A percentile compares a stretch with the other conserved stretches of the same genome.
phyloP scores from a whole-genome alignment of 164 flowering plant genomes.

The Aristolochia contorta region DNA sequence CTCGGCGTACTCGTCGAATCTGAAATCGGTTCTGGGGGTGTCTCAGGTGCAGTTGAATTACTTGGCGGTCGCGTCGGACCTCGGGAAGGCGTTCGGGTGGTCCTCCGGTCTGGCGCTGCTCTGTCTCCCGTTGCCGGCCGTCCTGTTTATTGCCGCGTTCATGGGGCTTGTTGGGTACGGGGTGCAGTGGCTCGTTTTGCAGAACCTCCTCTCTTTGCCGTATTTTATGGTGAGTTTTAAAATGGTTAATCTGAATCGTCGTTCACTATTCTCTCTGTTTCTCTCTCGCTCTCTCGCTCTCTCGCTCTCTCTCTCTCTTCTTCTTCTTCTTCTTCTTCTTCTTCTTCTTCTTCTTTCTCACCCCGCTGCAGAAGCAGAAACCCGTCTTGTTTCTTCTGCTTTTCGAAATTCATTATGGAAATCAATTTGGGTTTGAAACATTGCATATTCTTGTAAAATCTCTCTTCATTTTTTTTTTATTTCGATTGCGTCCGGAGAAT shows the following conservation, averaged over 20 bases:
- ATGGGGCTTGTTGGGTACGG: constrained; percentile 79
- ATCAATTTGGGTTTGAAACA: too few relatives aligned
- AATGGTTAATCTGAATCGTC: too few relatives aligned
- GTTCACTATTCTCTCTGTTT: neutral
- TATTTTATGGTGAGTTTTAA: constrained; percentile 52
- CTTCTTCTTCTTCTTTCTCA: neutral
- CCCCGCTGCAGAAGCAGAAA: too few relatives aligned
- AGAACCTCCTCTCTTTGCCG: constrained; percentile 46
- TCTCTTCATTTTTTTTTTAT: too few relatives aligned
- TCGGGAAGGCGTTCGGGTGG: constrained; percentile 91
- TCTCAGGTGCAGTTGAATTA: constrained; percentile 86
- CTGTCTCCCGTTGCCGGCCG: constrained; percentile 53
- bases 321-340: neutral
- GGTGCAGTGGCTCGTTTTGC: constrained; percentile 73
- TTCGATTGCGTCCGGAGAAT: too few relatives aligned
- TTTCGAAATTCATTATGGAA: too few relatives aligned
- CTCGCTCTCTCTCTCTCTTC: neutral
- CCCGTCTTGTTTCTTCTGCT: too few relatives aligned
- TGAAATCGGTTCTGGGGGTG: constrained; percentile 63
- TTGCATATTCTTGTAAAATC: too few relatives aligned
- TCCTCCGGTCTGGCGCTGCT: constrained; percentile 78
- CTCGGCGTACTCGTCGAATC: constrained; percentile 69
- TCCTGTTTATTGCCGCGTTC: constrained; percentile 64
- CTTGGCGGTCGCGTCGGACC: constrained; percentile 81
- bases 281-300: neutral